Evolutionary conservation across 1,139 yeast species (phyloP).

Genomic region (Pichia sorboxylosa): DNA sequence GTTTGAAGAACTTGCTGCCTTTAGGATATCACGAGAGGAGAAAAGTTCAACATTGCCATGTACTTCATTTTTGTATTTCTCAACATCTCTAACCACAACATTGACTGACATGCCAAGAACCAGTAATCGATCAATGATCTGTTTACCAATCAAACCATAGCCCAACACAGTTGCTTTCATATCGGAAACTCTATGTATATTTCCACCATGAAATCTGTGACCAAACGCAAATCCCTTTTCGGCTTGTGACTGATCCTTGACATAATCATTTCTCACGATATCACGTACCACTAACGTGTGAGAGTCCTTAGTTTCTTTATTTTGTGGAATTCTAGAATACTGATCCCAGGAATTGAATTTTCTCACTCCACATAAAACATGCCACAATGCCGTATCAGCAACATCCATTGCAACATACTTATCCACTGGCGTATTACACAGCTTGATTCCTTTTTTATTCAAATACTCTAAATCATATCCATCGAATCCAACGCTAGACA

Average conservation of each 20-base stretch:
- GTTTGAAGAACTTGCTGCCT: conserved; percentile 33
- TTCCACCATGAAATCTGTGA: conserved; percentile 33
- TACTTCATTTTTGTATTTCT: not conserved
- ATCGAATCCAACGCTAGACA: conserved; percentile 66
- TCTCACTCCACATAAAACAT: conserved; percentile 52
- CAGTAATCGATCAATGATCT: conserved; percentile 45
- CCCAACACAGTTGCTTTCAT: conserved; percentile 53
- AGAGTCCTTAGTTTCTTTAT: not conserved
- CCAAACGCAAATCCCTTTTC: conserved; percentile 24
- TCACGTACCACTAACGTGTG: conserved; percentile 12
- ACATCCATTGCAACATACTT: conserved; percentile 52
- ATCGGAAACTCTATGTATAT: conserved; percentile 3
- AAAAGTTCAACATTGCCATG: not conserved
- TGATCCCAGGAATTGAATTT: conserved; percentile 41
- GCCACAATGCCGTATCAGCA: conserved; percentile 61
- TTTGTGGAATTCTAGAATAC: conserved; percentile 24
- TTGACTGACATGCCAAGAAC: conserved; percentile 50
- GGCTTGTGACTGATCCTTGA: conserved; percentile 1
- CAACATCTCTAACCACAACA: conserved; percentile 5
- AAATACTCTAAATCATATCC: conserved; percentile 38
- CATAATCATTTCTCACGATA: conserved; percentile 4
- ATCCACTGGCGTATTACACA: conserved; percentile 55
- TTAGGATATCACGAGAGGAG: conserved; percentile 19
- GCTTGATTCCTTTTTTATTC: conserved; percentile 33
- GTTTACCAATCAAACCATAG: conserved; percentile 66